Percentiles rank a stretch among this genome's conserved stretches.
Conservation (phyloP, 2,329 filamentous ascomycete species). For the Trichoderma koningii region DNA sequence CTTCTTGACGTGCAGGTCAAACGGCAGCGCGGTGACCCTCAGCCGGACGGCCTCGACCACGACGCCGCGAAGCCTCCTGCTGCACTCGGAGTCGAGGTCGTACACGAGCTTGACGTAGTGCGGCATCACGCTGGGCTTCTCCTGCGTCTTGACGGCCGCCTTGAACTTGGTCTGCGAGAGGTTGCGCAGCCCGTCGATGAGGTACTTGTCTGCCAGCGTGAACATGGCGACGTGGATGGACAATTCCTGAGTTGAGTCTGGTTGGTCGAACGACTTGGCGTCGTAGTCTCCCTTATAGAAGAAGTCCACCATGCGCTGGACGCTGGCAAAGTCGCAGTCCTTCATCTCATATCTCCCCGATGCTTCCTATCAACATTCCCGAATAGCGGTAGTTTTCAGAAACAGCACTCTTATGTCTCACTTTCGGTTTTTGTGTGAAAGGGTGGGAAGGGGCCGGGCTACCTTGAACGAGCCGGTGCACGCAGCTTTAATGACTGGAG, state of each 20-base stretch:
- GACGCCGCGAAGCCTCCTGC: not conserved
- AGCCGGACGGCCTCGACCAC: not conserved
- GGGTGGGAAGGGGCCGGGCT: too few species aligned
- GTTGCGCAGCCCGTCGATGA: not conserved
- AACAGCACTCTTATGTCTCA: too few species aligned
- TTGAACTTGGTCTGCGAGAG: not conserved
- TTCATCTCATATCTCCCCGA: slow-evolving; percentile 4
- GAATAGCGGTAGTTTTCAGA: not conserved
- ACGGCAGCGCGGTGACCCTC: not conserved
- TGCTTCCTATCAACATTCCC: not conserved
- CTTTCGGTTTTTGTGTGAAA: too few species aligned
- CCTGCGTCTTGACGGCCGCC: not conserved
- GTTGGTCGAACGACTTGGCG: not conserved
- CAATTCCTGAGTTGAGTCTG: not conserved
- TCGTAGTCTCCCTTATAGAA: not conserved
- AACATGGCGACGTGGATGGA: not conserved
- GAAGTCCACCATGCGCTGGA: not conserved
- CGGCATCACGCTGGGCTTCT: not conserved
- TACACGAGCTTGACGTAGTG: not conserved
- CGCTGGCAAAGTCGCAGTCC: not conserved
- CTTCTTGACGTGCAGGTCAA: accelerated
- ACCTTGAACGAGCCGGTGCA: not conserved
- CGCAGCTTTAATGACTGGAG: slow-evolving; percentile 7
- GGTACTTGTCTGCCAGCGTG: not conserved
- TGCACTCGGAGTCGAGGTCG: not conserved